These are phyloP conservation scores for Schizophyllum commune DNA, from an alignment of 1,284 basidiomycete species.

Conservation along the genomic window DNA sequence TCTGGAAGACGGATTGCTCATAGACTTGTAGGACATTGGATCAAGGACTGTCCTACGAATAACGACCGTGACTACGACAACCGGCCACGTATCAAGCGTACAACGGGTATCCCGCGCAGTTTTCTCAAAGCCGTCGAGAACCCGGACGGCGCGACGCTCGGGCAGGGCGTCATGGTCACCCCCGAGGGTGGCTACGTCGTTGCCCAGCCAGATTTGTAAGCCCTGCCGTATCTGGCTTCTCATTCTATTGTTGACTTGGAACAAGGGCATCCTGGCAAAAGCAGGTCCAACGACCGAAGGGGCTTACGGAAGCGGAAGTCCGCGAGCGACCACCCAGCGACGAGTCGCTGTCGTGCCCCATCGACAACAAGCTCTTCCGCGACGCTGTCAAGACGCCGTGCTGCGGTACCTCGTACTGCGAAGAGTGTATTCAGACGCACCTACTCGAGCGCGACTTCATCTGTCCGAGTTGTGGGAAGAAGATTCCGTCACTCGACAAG, in stretches of 20 bases:
- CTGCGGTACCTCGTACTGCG: conserved; percentile 85
- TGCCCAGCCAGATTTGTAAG: conserved; percentile 87
- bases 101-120: conserved; percentile 95
- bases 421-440: conserved; percentile 90
- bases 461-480: conserved; percentile 84
- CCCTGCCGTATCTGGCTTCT: conserved; percentile 13
- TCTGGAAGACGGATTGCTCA: conserved; percentile 12
- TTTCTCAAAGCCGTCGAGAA: conserved; percentile 96
- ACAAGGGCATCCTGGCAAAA: conserved; percentile 86
- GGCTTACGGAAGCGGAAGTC: conserved; percentile 77
- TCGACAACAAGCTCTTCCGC: conserved; percentile 85
- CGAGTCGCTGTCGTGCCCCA: conserved; percentile 70
- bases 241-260: conserved; percentile 7
- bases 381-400: conserved; percentile 90
- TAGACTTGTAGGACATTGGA: conserved; percentile 82
- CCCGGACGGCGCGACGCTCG: conserved; percentile 65
- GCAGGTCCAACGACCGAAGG: conserved; percentile 73
- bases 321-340: conserved; percentile 80
- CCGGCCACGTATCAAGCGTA: conserved; percentile 91
- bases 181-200: conserved; percentile 95
- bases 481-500: conserved; percentile 81
- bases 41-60: conserved; percentile 98
- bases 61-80: conserved; percentile 94
- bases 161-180: conserved; percentile 90
- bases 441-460: conserved; percentile 89